Percentiles rank a stretch among this genome's conserved stretches.
These are phyloP conservation scores for Bombardia bombarda DNA, from an alignment of 495 filamentous ascomycete genomes.

Conservation along the genomic window DNA sequence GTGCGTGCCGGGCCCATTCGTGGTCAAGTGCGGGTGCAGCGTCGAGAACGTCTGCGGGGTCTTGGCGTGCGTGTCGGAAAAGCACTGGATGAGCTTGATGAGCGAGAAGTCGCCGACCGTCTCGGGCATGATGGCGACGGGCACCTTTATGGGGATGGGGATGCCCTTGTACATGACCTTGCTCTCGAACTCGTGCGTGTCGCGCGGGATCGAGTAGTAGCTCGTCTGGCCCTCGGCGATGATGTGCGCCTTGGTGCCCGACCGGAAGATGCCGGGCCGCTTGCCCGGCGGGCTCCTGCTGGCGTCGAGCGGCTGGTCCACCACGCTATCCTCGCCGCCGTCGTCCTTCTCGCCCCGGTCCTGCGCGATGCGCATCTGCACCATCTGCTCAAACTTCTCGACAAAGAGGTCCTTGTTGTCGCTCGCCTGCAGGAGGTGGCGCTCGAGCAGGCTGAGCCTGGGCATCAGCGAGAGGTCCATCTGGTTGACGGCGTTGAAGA, in stretches of 20 bases:
- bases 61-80: constrained; percentile 70
- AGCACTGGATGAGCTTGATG: constrained; percentile 93
- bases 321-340: too few relatives aligned
- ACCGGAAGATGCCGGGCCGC: constrained; percentile 40
- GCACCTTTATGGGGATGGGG: constrained; percentile 92
- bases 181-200: constrained; percentile 96
- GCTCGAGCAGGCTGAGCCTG: constrained; percentile 72
- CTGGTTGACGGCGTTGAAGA: constrained; percentile 87
- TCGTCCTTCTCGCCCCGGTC: constrained; percentile 38
- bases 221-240: constrained; percentile 36
- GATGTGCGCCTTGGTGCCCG: constrained; percentile 48
- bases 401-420: constrained; percentile 94
- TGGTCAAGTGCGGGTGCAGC: constrained; percentile 90
- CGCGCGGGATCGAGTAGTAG: constrained; percentile 72
- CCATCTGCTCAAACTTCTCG: constrained; percentile 95
- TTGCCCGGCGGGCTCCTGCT: constrained; percentile 40
- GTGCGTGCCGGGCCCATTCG: constrained; percentile 71
- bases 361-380: constrained; percentile 54
- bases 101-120: constrained; percentile 97
- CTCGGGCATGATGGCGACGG: constrained; percentile 85
- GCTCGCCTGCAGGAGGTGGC: constrained; percentile 77
- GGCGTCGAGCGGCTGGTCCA: constrained; percentile 36
- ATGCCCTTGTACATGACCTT: constrained; percentile 91
- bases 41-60: constrained; percentile 78
- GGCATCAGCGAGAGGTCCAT: constrained; percentile 98